Percentiles rank a stretch among this genome's conserved stretches.
Evolutionary conservation across 305 asterid genomes (phyloP).

Genomic region (Petunia hybrid): DNA sequence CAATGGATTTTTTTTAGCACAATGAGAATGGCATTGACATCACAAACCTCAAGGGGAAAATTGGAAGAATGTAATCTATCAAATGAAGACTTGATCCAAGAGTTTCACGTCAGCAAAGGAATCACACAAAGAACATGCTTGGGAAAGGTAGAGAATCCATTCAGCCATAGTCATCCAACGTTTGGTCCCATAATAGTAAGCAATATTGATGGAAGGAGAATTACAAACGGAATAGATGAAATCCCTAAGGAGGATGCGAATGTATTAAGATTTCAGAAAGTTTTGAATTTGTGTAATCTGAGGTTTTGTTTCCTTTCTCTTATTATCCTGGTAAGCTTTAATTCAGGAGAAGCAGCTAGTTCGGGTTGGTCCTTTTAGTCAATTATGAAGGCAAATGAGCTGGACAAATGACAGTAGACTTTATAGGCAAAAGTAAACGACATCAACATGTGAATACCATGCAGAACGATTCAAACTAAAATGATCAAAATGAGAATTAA

Average conservation of each 20-base stretch:
- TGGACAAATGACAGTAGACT: background rate
- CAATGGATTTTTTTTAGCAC: background rate
- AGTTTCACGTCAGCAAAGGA: background rate
- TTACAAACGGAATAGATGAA: background rate
- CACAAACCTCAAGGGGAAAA: background rate
- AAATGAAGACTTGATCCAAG: background rate
- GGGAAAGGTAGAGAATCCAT: background rate
- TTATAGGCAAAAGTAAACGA: background rate
- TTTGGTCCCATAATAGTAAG: background rate
- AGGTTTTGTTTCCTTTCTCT: background rate
- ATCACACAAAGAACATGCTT: background rate
- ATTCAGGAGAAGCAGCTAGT: conserved; percentile 17
- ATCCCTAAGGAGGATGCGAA: background rate
- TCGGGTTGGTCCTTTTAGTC: background rate
- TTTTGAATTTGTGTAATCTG: background rate
- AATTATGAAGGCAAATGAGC: background rate
- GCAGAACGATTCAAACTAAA: background rate
- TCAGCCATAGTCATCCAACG: background rate
- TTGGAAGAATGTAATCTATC: conserved; percentile 2
- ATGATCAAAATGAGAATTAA: background rate
- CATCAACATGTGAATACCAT: background rate
- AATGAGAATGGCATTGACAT: background rate
- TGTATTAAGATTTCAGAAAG: background rate
- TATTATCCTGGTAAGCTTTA: background rate
- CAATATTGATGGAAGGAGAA: conserved; percentile 16